Conservation (phyloP, 169 alveolate genomes). For the Perkinsus chesapeaki region DNA sequence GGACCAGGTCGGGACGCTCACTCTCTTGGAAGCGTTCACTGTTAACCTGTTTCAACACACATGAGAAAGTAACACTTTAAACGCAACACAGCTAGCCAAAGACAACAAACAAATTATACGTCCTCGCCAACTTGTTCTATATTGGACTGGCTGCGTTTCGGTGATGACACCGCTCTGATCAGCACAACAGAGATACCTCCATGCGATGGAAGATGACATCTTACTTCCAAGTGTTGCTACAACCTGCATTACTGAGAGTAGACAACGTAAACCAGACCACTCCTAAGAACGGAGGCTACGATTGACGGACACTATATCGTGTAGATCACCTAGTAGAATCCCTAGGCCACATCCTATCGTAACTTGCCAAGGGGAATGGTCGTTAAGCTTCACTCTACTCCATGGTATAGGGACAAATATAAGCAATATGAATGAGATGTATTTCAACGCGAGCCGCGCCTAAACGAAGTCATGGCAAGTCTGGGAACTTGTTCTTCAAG, state of each 20-base stretch:
- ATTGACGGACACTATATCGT: neutral
- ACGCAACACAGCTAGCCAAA: neutral
- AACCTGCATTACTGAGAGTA: neutral
- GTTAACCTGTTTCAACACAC: too few species aligned
- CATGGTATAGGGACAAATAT: neutral
- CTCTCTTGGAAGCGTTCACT: too few species aligned
- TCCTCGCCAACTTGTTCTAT: neutral
- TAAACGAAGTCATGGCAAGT: neutral
- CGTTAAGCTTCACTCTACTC: neutral
- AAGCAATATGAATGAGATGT: neutral
- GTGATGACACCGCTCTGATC: neutral
- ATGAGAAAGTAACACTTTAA: too few species aligned
- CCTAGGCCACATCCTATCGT: neutral
- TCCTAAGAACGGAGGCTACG: neutral
- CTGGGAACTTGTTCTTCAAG: too few species aligned
- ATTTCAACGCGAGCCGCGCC: neutral
- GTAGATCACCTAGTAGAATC: neutral
- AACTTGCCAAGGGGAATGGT: neutral
- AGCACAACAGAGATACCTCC: neutral
- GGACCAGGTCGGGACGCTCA: too few species aligned
- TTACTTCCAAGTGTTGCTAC: neutral
- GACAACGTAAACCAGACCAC: neutral
- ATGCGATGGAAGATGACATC: neutral
- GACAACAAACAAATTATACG: neutral
- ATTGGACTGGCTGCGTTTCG: neutral